phyloP scores from a whole-genome alignment of 2,329 filamentous ascomycete species.

The Colletotrichum spaethianum region DNA sequence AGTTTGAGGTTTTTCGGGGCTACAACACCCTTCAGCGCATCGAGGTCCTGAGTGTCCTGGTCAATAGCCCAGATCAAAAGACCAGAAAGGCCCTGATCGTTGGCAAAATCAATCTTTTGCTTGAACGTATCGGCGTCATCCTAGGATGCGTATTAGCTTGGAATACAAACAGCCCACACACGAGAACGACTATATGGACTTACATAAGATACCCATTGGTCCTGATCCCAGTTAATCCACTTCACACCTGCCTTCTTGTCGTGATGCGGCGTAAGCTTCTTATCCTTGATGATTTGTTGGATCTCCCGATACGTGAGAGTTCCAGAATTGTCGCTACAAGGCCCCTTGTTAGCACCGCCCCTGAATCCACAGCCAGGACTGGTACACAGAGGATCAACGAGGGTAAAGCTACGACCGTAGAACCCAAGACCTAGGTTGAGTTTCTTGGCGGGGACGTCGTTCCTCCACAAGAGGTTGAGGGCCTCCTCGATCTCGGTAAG shows the following conservation, averaged over 20 bases:
- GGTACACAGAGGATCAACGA: not conserved
- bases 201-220: constrained; percentile 60
- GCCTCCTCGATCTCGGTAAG: constrained; percentile 60
- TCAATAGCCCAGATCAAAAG: constrained; percentile 52
- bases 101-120: constrained; percentile 45
- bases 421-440: constrained; percentile 55
- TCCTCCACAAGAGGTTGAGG: constrained; percentile 62
- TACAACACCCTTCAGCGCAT: too few species aligned
- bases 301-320: constrained; percentile 46
- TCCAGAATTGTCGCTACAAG: too few species aligned
- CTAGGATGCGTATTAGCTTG: constrained; percentile 59
- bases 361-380: constrained; percentile 15
- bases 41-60: too few species aligned
- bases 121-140: constrained; percentile 29
- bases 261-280: constrained; percentile 43
- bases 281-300: constrained; percentile 43
- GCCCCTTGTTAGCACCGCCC: too few species aligned
- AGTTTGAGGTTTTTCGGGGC: too few species aligned
- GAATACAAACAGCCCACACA: too few species aligned
- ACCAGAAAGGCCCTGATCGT: constrained; percentile 49
- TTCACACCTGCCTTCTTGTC: constrained; percentile 50
- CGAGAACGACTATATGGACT: too few species aligned
- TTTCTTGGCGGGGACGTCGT: constrained; percentile 55
- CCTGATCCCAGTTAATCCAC: constrained; percentile 50
- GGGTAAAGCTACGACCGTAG: not conserved